These are phyloP conservation scores for Dactylis glomerata DNA, from an alignment of 176 grass and related monocot species.

Conservation along the genomic window DNA sequence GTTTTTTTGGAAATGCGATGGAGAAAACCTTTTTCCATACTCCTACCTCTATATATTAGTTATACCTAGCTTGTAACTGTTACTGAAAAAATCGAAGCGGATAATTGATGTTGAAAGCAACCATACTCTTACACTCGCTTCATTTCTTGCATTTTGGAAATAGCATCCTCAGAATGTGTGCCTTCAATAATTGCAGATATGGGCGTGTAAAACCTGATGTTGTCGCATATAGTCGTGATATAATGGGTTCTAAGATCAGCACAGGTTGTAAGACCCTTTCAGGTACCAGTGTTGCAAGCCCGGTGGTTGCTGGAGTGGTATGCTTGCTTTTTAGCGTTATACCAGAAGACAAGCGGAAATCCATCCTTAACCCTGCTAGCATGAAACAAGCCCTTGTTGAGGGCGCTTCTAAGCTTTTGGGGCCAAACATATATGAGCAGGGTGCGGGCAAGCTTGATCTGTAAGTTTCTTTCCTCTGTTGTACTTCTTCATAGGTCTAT, in stretches of 20 bases:
- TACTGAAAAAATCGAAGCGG: background rate
- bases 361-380: conserved; percentile 75
- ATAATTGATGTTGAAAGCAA: background rate
- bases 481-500: conserved; percentile 3
- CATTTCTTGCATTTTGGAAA: conserved; percentile 16
- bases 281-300: conserved; percentile 96
- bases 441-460: conserved; percentile 91
- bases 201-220: conserved; percentile 94
- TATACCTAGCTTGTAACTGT: background rate
- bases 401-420: conserved; percentile 92
- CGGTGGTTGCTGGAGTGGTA: conserved; percentile 88
- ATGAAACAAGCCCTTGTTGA: conserved; percentile 99
- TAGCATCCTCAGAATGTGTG: conserved; percentile 23
- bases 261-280: conserved; percentile 97
- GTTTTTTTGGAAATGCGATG: background rate
- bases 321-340: conserved; percentile 92
- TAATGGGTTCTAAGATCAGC: conserved; percentile 99
- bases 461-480: conserved; percentile 57
- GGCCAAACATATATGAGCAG: conserved; percentile 95
- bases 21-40: background rate
- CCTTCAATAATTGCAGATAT: conserved; percentile 62
- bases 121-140: background rate
- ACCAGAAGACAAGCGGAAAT: conserved; percentile 67
- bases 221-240: conserved; percentile 95
- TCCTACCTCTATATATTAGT: background rate